Base-by-base conservation (phyloP, 1,139 yeast species). In the Chernovozyma sophiae-reginae region DNA sequence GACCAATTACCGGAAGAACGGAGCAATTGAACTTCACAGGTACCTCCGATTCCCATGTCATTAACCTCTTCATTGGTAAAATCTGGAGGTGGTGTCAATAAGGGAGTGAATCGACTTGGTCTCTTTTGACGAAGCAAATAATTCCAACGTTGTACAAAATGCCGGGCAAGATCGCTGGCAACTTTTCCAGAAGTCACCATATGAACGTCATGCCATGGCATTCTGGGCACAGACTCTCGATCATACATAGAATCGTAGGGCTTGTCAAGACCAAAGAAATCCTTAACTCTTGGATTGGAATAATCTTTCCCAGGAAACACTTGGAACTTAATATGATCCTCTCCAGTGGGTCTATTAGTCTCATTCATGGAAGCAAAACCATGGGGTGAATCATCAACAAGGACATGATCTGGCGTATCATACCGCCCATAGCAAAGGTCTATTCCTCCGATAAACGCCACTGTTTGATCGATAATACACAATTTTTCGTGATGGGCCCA, bases 141-240 rank as follows among this genome's bases (percentile, higher is more conserved):
- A 56, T 94, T 94, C 99, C 99, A 94, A 50, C 99, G 77, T 62
- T 94, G 98, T 12, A 90, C 95, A 60, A 94, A 94, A 59, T 92
- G 98, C 39, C 98, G 77, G 0, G 95, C 77, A 41, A 92, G 65
- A 59, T 94, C 99, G 42, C 97, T 72, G 0, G 97, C 98, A 5
- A 90, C 80, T 52, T 90, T 95, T n/a, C 99, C 99, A 8, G 90
- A 78, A 3, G 95, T 81, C 64, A 89, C 79, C 95, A 90, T 92
- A 52, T 92, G 97, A 32, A 94, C 86, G 69, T 94, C 99, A 59
- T 94, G 99, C 99, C 98, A 94, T 5, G 98, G 98, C 99, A 94
- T 94, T 51, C 99, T 75, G 3, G 98, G 97, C 13, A 78, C 74
- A 17, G 61, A 61, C 24, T 76, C 68, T 45, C 99, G 75, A 58